Conservation (phyloP, 2,329 filamentous ascomycete species). For the Biscogniauxia mediterranea region DNA sequence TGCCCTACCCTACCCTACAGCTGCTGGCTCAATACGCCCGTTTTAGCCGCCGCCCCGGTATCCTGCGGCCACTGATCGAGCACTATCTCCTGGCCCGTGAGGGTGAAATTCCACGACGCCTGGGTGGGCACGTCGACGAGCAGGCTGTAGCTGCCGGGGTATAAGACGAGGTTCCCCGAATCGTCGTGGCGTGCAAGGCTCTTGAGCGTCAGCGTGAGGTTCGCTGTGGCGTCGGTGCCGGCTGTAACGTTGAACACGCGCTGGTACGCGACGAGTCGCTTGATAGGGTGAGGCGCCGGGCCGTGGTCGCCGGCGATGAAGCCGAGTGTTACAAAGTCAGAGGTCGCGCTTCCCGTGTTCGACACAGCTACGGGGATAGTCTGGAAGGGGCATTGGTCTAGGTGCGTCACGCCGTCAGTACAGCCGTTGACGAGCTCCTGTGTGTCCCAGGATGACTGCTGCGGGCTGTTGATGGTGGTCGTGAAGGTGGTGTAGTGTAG, state of each 20-base stretch:
- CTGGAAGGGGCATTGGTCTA: constrained; percentile 39
- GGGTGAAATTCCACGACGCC: constrained; percentile 37
- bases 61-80: constrained; percentile 36
- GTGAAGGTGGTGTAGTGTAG: constrained; percentile 48
- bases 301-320: constrained; percentile 40
- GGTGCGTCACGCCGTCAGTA: constrained; percentile 27
- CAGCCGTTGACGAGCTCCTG: constrained; percentile 32
- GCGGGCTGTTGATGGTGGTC: constrained; percentile 7
- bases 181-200: constrained; percentile 43
- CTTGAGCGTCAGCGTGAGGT: constrained; percentile 42
- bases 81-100: constrained; percentile 37
- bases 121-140: constrained; percentile 39
- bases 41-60: constrained; percentile 4
- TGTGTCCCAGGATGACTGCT: constrained; percentile 26
- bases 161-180: constrained; percentile 43
- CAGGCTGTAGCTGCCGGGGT: constrained; percentile 44
- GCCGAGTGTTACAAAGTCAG: constrained; percentile 44
- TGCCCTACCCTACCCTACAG: too few species aligned
- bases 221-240: constrained; percentile 26
- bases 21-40: too few species aligned
- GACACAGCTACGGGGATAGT: constrained; percentile 37
- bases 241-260: constrained; percentile 33
- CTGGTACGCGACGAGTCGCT: constrained; percentile 43
- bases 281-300: constrained; percentile 44
- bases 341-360: constrained; percentile 40